Percentiles rank a stretch among this genome's conserved stretches.
Conservation (phyloP, 306 rosid genomes). For the Cicer bijugum region DNA sequence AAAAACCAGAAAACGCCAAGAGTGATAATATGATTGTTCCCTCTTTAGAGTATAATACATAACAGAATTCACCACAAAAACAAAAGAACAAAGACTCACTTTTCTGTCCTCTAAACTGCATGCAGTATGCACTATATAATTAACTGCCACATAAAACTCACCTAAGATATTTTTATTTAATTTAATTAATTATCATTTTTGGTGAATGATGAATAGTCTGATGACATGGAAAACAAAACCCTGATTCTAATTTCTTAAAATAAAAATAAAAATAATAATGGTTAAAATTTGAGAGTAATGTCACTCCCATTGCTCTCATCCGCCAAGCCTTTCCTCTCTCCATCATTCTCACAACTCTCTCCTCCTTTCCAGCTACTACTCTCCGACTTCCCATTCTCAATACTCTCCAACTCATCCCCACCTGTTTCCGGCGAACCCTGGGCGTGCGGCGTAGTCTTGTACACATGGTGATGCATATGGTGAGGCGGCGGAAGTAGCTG, state of each 20-base stretch:
- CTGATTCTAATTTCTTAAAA: slow-evolving; percentile 38
- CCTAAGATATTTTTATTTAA: background rate
- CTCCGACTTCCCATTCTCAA: slow-evolving; percentile 91
- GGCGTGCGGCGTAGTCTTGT: slow-evolving; percentile 59
- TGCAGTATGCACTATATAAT: slow-evolving; percentile 5
- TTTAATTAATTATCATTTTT: background rate
- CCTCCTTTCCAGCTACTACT: slow-evolving; percentile 97
- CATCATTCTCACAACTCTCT: slow-evolving; percentile 79
- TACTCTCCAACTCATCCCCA: slow-evolving; percentile 82
- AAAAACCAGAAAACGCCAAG: slow-evolving; percentile 22
- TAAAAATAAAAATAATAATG: background rate
- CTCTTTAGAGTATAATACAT: slow-evolving; percentile 10
- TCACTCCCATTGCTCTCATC: slow-evolving; percentile 82
- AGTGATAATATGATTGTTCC: slow-evolving; percentile 40
- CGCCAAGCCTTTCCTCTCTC: slow-evolving; percentile 64
- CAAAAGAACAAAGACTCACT: slow-evolving; percentile 60
- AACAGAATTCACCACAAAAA: slow-evolving; percentile 29
- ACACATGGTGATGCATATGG: slow-evolving; percentile 69
- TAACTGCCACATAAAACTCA: slow-evolving; percentile 24
- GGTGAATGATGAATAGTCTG: slow-evolving; percentile 31
- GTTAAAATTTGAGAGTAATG: slow-evolving; percentile 82
- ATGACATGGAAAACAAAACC: slow-evolving; percentile 32
- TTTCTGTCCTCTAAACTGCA: slow-evolving; percentile 50
- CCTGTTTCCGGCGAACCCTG: slow-evolving; percentile 67
- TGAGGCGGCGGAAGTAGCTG: slow-evolving; percentile 53